A percentile compares a stretch with the other conserved stretches of the same genome.
These are phyloP conservation scores for Populus tremula DNA, from an alignment of 345 rosid genomes.

Conservation along the genomic window DNA sequence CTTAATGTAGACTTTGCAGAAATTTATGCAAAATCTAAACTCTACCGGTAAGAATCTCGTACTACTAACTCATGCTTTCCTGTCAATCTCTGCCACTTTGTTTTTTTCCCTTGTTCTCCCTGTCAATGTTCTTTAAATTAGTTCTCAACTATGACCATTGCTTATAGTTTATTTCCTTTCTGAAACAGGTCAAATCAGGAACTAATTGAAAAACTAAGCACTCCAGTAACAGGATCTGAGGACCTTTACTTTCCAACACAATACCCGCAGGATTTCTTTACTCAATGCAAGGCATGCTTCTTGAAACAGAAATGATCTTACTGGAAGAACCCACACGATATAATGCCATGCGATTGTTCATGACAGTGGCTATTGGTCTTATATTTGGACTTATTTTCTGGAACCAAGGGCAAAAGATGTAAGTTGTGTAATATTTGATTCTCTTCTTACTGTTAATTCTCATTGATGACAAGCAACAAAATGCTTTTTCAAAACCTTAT, in stretches of 20 bases:
- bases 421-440: neutral
- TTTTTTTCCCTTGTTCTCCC: neutral
- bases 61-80: neutral
- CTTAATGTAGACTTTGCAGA: slow-evolving; percentile 22
- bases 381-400: slow-evolving; percentile 26
- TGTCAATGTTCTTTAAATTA: neutral
- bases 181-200: slow-evolving; percentile 19
- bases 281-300: slow-evolving; percentile 24
- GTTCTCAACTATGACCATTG: neutral
- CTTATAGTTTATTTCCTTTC: neutral
- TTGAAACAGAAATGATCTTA: slow-evolving; percentile 22
- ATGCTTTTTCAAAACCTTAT: neutral
- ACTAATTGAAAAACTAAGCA: slow-evolving; percentile 13
- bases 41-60: slow-evolving; percentile 6
- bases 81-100: neutral
- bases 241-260: slow-evolving; percentile 19
- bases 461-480: neutral
- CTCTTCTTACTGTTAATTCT: neutral
- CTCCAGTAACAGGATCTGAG: slow-evolving; percentile 16
- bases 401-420: slow-evolving; percentile 21
- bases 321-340: slow-evolving; percentile 20
- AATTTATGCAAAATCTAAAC: slow-evolving; percentile 19
- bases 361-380: slow-evolving; percentile 16
- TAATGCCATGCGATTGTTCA: slow-evolving; percentile 12
- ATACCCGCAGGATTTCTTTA: slow-evolving; percentile 16